Evolutionary conservation across 2,329 filamentous ascomycete species (phyloP).

Genomic region (Niveomyces coronatus): DNA sequence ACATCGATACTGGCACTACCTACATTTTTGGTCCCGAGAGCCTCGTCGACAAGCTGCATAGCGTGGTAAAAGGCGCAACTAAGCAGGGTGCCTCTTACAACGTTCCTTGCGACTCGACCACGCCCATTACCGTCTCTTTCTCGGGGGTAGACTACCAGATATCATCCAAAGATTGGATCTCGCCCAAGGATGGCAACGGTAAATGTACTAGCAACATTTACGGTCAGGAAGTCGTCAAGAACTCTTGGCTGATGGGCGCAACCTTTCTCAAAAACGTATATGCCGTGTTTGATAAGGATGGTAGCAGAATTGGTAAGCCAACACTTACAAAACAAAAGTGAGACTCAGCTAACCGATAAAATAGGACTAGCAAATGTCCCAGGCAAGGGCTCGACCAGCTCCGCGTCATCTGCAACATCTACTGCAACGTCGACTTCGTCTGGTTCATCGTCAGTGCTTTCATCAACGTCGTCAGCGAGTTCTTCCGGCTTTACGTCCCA

Average conservation of each 20-base stretch:
- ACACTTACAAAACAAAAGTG: not conserved
- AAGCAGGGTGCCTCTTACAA: slow-evolving; percentile 53
- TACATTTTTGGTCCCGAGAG: slow-evolving; percentile 62
- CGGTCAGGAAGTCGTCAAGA: slow-evolving; percentile 55
- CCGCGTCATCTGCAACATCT: not conserved
- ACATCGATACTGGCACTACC: slow-evolving; percentile 77
- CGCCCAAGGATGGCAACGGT: slow-evolving; percentile 30
- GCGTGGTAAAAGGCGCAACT: slow-evolving; percentile 48
- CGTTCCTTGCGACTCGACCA: slow-evolving; percentile 61
- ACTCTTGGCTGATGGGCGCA: slow-evolving; percentile 72
- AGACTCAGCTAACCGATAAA: too few species aligned
- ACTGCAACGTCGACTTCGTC: not conserved
- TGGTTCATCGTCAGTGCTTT: slow-evolving; percentile 9
- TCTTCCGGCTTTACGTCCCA: slow-evolving; percentile 6
- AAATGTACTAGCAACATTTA: slow-evolving; percentile 64
- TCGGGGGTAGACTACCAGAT: slow-evolving; percentile 57
- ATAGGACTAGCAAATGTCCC: slow-evolving; percentile 7
- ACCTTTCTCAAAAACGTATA: slow-evolving; percentile 88
- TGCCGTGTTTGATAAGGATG: slow-evolving; percentile 69
- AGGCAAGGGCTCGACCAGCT: slow-evolving; percentile 5
- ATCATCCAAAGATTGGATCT: slow-evolving; percentile 61
- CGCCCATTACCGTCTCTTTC: slow-evolving; percentile 54
- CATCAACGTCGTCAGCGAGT: slow-evolving; percentile 4
- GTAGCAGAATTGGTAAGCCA: slow-evolving; percentile 48
- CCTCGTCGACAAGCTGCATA: slow-evolving; percentile 59